Evolutionary conservation across 2,329 filamentous ascomycete species (phyloP), one percentile per base, ranked within the genome.

Genomic region (Neopestalotiopsis sp.): DNA sequence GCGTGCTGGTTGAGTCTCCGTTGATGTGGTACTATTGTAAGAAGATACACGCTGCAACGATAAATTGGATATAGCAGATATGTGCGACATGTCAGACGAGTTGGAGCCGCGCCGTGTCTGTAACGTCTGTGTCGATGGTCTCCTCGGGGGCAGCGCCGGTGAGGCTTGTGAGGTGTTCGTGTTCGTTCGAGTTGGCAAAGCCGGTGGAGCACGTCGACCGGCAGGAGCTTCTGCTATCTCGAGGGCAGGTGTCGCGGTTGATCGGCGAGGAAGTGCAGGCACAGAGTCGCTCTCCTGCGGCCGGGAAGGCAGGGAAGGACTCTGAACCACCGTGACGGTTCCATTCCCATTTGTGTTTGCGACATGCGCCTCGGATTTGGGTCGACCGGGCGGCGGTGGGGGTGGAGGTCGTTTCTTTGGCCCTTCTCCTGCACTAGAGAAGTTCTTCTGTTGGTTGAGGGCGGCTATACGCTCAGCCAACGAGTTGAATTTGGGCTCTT

Each of bases 391-490:
- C 60, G 85, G 85, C 14, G 82, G 83, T 70, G 86, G 83, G 3
- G 84, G 85, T 32, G 83, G 81, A 30, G 83, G 79, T 67, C 80
- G 78, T 75, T 82, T 83, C 4, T 74, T 66, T 12, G 73, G 68
- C 1, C 73, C 69, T 66, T 68, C 32, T 78, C 78, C 28, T 81
- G 79, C 14, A 80, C 74, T 68, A 81, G 67, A 81, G 80, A 91
- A 88, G 81, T 87, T 88, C 78, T 88, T 88, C 77, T 90, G 85
- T 75, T 82, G 81, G 73, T 91, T 91, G 71, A 91, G 83, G 38
- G 89, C 89, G 10, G 89, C 89, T 71, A 91, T 91, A 66, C 89
- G 84, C 78, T 90, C 88, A 4, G 87, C 85, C 32, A 91, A 83
- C 7, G 86, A 86, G 69, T 82, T 89, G 77, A 89, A 90, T 70